Evolutionary conservation across 192 early-diverging fungal genomes (phyloP).

Genomic region (Entrophospora sp.): DNA sequence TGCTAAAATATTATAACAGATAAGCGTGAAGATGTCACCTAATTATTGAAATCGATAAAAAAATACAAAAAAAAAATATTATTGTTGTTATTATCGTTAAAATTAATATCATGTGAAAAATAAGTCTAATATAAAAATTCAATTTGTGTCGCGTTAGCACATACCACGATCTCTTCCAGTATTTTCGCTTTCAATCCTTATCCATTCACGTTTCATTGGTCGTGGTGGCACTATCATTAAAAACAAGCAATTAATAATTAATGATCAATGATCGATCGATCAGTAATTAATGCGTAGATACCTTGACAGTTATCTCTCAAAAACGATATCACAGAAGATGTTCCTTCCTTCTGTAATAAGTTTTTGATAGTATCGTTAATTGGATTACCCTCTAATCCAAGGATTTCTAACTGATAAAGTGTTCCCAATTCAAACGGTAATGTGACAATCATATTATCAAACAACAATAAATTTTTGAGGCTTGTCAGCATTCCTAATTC

Average conservation of each 20-base stretch:
- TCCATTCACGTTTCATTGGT: slow-evolving; percentile 87
- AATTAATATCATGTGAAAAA: no score
- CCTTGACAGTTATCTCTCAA: slow-evolving; percentile 82
- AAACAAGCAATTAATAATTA: no score
- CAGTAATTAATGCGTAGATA: no score
- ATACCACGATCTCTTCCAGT: slow-evolving; percentile 41
- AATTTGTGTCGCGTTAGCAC: not conserved
- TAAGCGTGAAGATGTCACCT: slow-evolving; percentile 75
- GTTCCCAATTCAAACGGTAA: slow-evolving; percentile 85
- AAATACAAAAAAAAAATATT: no score
- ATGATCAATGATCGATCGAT: no score
- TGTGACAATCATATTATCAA: slow-evolving; percentile 83
- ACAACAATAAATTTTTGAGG: slow-evolving; percentile 75
- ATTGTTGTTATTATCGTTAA: no score
- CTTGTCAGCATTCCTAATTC: slow-evolving; percentile 80
- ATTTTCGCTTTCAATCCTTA: slow-evolving; percentile 69
- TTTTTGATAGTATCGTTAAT: slow-evolving; percentile 70
- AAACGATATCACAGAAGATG: slow-evolving; percentile 70
- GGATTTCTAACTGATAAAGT: slow-evolving; percentile 77
- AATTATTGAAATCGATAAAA: slow-evolving; percentile 11
- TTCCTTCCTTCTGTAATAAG: slow-evolving; percentile 81
- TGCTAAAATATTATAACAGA: slow-evolving; percentile 89
- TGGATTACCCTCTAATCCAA: slow-evolving; percentile 95
- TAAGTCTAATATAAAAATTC: not conserved
- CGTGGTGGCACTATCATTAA: slow-evolving; percentile 52